Evolutionary conservation across 495 filamentous ascomycete species (phyloP), one percentile per base, ranked within the genome.

Genomic region (Hyaloscypha finlandica): DNA sequence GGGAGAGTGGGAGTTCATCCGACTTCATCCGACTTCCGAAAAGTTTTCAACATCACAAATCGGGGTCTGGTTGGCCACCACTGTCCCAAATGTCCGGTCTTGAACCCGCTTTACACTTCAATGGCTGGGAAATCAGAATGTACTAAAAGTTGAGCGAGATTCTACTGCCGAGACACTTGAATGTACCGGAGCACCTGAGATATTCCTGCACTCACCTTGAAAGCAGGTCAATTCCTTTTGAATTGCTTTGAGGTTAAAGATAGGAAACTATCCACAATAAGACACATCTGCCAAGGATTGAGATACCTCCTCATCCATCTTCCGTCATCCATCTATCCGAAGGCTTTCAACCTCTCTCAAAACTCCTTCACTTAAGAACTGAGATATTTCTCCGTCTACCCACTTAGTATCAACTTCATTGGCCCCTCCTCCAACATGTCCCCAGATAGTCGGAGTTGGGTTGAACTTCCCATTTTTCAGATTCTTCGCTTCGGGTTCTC

Each of bases 361-460:
- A 48, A 16, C 8, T 20, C n/a, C 56, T 20, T 61, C 59, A 45
- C 31, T 29, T 56, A 78, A 53, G 54, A 77, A 78, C n/a, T 68
- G 51, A 31, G 55, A 59, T 25, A 76, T 76, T 35, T 64, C 64
- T 33, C 61, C 64, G 65, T 74, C 70, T 59, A 80, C 74, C 71
- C 74, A 84, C 65, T 73, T 70, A 8, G 60, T 75, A 77, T 84
- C 81, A 8, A 67, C 76, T 61, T 73, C 63, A 64, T 68, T 78
- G 19, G 64, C 79, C 30, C 79, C 80, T 20, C 76, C 81, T 8
- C 80, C 81, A 42, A 80, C 54, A 76, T 84, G 81, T 4, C 81
- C 81, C 79, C 77, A 83, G 37, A 82, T 72, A n/a, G 70, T 79
- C 37, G 77, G 75, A 68, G 83, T 83, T 11, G 76, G 67, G 9